phyloP scores from a whole-genome alignment of 306 rosid species.

The Chamaecrista fasciculata region DNA sequence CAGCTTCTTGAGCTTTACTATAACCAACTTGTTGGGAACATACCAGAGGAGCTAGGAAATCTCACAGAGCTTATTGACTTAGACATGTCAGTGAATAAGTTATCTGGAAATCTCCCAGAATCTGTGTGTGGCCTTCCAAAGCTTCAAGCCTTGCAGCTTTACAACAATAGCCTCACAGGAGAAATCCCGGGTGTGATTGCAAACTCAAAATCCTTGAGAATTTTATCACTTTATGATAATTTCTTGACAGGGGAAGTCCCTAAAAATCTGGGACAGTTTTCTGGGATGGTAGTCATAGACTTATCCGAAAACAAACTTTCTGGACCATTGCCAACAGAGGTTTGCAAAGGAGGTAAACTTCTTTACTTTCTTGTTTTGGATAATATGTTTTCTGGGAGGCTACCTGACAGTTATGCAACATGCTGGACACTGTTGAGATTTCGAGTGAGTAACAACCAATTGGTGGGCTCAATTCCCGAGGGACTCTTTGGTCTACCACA shows the following conservation, averaged over 20 bases:
- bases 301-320: conserved; percentile 74
- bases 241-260: conserved; percentile 69
- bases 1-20: conserved; percentile 80
- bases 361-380: conserved; percentile 67
- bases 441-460: conserved; percentile 64
- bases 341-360: conserved; percentile 69
- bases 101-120: conserved; percentile 67
- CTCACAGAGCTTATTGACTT: conserved; percentile 66
- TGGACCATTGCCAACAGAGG: conserved; percentile 73
- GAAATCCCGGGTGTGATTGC: conserved; percentile 68
- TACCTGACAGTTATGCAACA: conserved; percentile 59
- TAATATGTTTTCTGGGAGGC: conserved; percentile 68
- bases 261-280: conserved; percentile 59
- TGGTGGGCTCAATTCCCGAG: conserved; percentile 69
- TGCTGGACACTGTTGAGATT: conserved; percentile 73
- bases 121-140: conserved; percentile 72
- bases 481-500: conserved; percentile 69
- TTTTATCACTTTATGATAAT: conserved; percentile 78
- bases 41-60: conserved; percentile 81
- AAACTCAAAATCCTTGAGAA: conserved; percentile 58
- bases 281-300: conserved; percentile 67
- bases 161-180: conserved; percentile 81
- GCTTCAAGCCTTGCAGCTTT: conserved; percentile 75
- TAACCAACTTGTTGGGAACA: conserved; percentile 58
- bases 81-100: conserved; percentile 84